Evolutionary conservation across 257 asterid species (phyloP).

Genomic region (Ligustrum vulgare): DNA sequence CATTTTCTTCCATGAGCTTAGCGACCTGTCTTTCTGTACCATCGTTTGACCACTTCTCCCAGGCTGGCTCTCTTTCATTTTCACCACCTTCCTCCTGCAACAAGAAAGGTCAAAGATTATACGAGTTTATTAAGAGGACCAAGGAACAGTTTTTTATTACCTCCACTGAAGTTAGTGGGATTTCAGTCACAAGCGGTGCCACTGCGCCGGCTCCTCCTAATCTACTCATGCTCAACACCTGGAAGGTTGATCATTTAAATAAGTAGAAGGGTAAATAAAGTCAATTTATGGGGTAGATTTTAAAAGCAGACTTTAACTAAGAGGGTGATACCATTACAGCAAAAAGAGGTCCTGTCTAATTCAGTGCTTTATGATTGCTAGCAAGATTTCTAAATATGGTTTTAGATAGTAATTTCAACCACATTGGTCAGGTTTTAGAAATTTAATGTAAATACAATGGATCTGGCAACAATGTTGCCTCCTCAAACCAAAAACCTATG

Average conservation of each 20-base stretch:
- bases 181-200: slow-evolving; percentile 95
- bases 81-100: slow-evolving; percentile 71
- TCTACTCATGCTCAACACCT: slow-evolving; percentile 99
- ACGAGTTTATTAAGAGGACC: not conserved
- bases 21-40: slow-evolving; percentile 98
- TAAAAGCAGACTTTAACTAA: slow-evolving; percentile 20
- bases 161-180: slow-evolving; percentile 78
- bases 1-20: slow-evolving; percentile 97
- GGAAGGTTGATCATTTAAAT: slow-evolving; percentile 28
- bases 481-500: not conserved
- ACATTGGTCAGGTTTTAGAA: not conserved
- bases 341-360: slow-evolving; percentile 1
- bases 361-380: slow-evolving; percentile 7
- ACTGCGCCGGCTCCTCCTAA: slow-evolving; percentile 99
- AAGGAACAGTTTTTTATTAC: slow-evolving; percentile 31
- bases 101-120: slow-evolving; percentile 14
- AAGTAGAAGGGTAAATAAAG: slow-evolving; percentile 7
- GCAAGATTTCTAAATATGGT: not conserved
- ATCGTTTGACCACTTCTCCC: slow-evolving; percentile 99
- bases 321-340: not conserved
- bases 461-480: not conserved
- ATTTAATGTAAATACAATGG: not conserved
- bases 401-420: not conserved
- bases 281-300: slow-evolving; percentile 14
- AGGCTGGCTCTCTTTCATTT: slow-evolving; percentile 72